These are phyloP conservation scores for Daldinia eschscholtzii DNA, from an alignment of 2,329 filamentous ascomycete genomes.

Conservation along the genomic window DNA sequence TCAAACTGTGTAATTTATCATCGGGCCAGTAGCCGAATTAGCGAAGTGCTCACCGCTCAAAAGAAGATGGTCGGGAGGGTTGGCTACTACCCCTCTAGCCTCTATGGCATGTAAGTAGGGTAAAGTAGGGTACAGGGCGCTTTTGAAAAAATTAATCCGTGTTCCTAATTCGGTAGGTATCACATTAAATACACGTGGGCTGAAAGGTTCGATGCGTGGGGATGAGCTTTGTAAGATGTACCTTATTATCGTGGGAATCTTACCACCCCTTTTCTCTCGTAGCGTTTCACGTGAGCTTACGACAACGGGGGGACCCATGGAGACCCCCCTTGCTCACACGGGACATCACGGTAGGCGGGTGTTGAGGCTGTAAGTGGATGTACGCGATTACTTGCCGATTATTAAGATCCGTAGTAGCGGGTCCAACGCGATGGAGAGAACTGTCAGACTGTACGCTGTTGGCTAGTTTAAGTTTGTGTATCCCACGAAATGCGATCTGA, in stretches of 20 bases:
- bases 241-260: conserved; percentile 17
- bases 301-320: not conserved
- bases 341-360: conserved; percentile 21
- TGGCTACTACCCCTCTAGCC: not conserved
- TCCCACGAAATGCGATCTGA: conserved; percentile 38
- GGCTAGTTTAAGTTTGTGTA: conserved; percentile 32
- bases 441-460: conserved; percentile 11
- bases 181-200: conserved; percentile 24
- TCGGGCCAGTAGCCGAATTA: conserved; percentile 21
- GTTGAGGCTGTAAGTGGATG: conserved; percentile 31
- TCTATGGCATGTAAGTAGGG: conserved; percentile 2
- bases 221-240: not conserved
- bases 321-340: conserved; percentile 25
- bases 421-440: conserved; percentile 24
- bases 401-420: conserved; percentile 41
- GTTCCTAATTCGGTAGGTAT: conserved; percentile 39
- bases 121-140: conserved; percentile 2
- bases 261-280: conserved; percentile 20
- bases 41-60: conserved; percentile 13
- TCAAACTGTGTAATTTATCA: conserved; percentile 12
- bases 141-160: conserved; percentile 15
- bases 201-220: conserved; percentile 27
- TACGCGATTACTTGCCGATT: conserved; percentile 40
- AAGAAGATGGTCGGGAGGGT: not conserved
- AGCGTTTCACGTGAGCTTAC: conserved; percentile 32